A percentile compares a stretch with the other conserved stretches of the same genome.
phyloP scores from a whole-genome alignment of 2,329 filamentous ascomycete genomes.

The Trichoderma breve region DNA sequence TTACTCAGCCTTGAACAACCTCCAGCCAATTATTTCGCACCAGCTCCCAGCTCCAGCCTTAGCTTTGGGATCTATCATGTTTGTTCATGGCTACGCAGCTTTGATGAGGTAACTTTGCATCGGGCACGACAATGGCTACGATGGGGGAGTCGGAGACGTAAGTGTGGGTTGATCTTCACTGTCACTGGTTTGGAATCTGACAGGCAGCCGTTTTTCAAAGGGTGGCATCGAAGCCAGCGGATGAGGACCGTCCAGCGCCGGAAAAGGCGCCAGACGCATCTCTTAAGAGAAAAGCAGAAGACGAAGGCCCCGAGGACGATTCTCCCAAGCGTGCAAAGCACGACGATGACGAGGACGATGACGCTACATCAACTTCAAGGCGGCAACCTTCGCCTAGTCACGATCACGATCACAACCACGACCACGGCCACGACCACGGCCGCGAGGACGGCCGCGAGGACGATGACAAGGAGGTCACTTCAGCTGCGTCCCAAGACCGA shows the following conservation, averaged over 20 bases:
- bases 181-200: neutral
- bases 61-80: neutral
- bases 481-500: conserved; percentile 21
- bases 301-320: conserved; percentile 21
- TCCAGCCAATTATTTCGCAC: neutral
- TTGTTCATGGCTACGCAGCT: neutral
- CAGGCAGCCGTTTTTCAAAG: neutral
- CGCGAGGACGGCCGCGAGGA: too few species aligned
- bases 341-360: conserved; percentile 24
- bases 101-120: conserved; percentile 3
- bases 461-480: neutral
- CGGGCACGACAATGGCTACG: conserved; percentile 15
- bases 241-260: neutral
- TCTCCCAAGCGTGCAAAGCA: conserved; percentile 30
- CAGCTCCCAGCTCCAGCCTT: neutral
- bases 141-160: conserved; percentile 10
- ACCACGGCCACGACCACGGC: neutral
- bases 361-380: neutral
- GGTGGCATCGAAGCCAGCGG: conserved; percentile 1
- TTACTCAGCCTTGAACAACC: conserved; percentile 32
- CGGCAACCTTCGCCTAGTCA: neutral
- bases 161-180: neutral
- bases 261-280: conserved; percentile 17
- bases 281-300: conserved; percentile 34
- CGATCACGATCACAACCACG: neutral